Evolutionary conservation across 192 early-diverging fungal species (phyloP), one percentile per base, ranked within the genome.

Genomic region (Backusella sp.): DNA sequence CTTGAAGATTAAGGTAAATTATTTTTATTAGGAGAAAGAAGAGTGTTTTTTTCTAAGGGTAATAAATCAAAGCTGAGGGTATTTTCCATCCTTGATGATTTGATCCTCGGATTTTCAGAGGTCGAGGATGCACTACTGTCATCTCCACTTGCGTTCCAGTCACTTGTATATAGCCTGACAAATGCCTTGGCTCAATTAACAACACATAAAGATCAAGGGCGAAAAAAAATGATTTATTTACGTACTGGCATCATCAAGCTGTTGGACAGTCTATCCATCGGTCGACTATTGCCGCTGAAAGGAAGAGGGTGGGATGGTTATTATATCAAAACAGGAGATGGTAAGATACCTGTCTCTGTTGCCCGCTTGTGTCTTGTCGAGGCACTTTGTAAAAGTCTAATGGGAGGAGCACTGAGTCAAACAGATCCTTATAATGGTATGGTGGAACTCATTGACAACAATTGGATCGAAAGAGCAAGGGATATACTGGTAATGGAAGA

Each of bases 111-210:
- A 17, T 75, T 41, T 6, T 28, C 68, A 14, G 66, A 37, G 15
- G 76, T 70, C 23, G 44, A 72, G 26, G 66, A 70, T 41, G 67
- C 65, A 30, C 39, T 82, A 17, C 76, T 78, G 2, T 82, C 76
- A 26, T 74, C 78, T 39, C 73, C 79, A 6, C 66, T 67, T n/a
- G 78, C 76, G n/a, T 82, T 80, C 32, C 73, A 84, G 35, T 68
- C 78, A 17, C 73, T 84, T 70, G 71, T 84, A 11, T 82, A 80
- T 56, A 73, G 74, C 3, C 71, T 82, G 41, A 46, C 74, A 6
- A 72, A 80, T 73, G 70, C 81, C 34, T 74, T 84, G 21, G 78
- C 77, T 17, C 52, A 59, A 11, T 19, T 76, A 62, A 28, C 56
- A 28, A 62, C 26, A 26, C 56, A 28, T 12, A 26, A 26, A 62